Evolutionary conservation across 2,329 filamentous ascomycete species (phyloP).

Genomic region (Pyrenophora graminea): DNA sequence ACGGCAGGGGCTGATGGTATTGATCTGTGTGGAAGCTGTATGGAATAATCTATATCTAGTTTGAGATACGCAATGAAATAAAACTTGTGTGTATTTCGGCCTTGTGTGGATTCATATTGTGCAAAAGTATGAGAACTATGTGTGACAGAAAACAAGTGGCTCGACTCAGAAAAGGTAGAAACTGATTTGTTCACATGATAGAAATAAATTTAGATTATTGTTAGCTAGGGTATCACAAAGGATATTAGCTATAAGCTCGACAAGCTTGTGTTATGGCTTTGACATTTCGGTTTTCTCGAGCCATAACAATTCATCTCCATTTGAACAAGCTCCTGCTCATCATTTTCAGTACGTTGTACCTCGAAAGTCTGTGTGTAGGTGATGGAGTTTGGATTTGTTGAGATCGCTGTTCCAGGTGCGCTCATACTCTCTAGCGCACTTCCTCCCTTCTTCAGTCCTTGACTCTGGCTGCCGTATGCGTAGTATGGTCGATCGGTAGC

Average conservation of each 20-base stretch:
- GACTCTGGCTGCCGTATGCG: constrained; percentile 16
- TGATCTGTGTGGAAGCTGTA: no score
- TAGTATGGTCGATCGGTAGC: constrained; percentile 19
- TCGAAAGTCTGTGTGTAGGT: constrained; percentile 22
- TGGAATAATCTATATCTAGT: no score
- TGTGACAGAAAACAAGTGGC: no score
- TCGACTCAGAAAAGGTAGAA: no score
- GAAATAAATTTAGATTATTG: neutral
- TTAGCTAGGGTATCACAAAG: constrained; percentile 5
- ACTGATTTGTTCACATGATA: no score
- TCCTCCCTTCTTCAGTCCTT: constrained; percentile 30
- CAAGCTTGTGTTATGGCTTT: constrained; percentile 14
- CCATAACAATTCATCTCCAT: constrained; percentile 9
- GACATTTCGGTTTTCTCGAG: constrained; percentile 2
- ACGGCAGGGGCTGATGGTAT: no score
- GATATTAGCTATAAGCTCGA: constrained; percentile 12
- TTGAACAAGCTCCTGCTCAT: constrained; percentile 16
- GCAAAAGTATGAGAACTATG: no score
- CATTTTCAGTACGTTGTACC: constrained; percentile 15
- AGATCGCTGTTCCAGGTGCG: constrained; percentile 1
- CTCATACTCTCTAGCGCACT: constrained; percentile 10
- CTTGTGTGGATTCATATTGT: no score
- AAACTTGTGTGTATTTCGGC: no score
- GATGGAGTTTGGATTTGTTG: constrained; percentile 10
- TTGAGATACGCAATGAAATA: no score